phyloP scores from a whole-genome alignment of 2,329 filamentous ascomycete species.

The Chrysoporthe cubensis region DNA sequence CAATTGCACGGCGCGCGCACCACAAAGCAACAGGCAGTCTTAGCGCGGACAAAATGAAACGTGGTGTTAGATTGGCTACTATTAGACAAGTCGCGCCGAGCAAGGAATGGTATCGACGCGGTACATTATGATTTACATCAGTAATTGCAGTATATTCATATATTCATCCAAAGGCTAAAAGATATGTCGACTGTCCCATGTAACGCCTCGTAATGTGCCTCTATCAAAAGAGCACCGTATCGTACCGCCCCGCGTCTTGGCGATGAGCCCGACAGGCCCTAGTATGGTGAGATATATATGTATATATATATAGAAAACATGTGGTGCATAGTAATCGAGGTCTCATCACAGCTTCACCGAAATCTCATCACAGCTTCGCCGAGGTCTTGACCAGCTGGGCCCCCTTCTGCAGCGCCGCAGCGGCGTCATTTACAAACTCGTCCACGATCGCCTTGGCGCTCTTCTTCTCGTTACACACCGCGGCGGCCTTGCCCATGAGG shows the following conservation, averaged over 20 bases:
- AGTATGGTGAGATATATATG: no score
- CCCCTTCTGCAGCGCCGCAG: conserved; percentile 69
- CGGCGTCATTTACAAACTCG: conserved; percentile 86
- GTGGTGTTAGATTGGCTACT: conserved; percentile 24
- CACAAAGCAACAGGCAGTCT: background rate
- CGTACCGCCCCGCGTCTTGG: background rate
- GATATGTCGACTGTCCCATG: background rate
- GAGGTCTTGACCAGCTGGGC: conserved; percentile 64
- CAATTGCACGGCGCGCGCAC: background rate
- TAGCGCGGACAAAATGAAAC: conserved; percentile 7
- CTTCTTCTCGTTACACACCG: conserved; percentile 92
- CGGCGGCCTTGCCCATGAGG: conserved; percentile 96
- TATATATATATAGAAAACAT: no score
- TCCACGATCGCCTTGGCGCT: conserved; percentile 89
- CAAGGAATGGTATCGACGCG: conserved; percentile 10
- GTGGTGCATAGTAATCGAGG: background rate
- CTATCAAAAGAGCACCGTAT: background rate
- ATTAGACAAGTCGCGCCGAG: conserved; percentile 21
- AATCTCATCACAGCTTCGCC: conserved; percentile 62
- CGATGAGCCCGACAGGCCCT: background rate
- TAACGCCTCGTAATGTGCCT: background rate
- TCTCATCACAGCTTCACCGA: background rate
- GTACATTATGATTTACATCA: conserved; percentile 8
- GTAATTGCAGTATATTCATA: conserved; percentile 13
- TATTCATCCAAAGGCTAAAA: conserved; percentile 1